These are phyloP conservation scores for Biscutella laevigata DNA, from an alignment of 441 rosid species.

Conservation along the genomic window DNA sequence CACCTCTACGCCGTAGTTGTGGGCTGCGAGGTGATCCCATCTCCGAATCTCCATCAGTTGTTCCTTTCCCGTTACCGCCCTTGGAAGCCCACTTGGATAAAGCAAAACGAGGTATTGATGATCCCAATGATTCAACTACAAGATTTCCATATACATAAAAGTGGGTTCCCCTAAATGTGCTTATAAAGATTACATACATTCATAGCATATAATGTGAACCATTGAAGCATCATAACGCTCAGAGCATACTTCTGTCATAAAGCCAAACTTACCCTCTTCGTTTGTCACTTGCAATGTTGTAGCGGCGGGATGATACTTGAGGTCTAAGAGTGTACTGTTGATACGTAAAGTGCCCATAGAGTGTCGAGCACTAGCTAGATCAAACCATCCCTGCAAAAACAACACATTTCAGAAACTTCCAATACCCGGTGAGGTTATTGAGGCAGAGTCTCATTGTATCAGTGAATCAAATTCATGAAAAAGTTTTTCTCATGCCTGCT, in stretches of 20 bases:
- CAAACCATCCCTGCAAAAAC: conserved; percentile 73
- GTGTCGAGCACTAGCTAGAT: conserved; percentile 80
- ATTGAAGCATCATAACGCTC: not conserved
- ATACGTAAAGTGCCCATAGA: conserved; percentile 84
- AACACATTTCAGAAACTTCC: not conserved
- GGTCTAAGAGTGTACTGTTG: conserved; percentile 63
- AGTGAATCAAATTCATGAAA: not conserved
- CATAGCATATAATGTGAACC: not conserved
- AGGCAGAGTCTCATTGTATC: not conserved
- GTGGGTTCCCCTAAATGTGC: too few species aligned
- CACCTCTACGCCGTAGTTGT: conserved; percentile 41
- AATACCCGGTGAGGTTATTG: not conserved
- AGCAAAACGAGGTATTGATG: conserved; percentile 43
- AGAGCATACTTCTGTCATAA: not conserved
- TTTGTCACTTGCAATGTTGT: conserved; percentile 44
- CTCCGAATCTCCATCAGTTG: conserved; percentile 24
- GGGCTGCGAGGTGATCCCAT: conserved; percentile 31
- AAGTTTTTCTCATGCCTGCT: not conserved
- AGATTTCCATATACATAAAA: not conserved
- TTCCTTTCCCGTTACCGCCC: conserved; percentile 20
- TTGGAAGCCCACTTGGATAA: conserved; percentile 70
- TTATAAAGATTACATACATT: not conserved
- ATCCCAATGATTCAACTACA: conserved; percentile 37
- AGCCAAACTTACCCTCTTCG: conserved; percentile 28
- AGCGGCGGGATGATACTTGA: conserved; percentile 64